These are phyloP conservation scores for Monosporozyma unispora DNA, from an alignment of 805 yeast genomes.

Conservation along the genomic window DNA sequence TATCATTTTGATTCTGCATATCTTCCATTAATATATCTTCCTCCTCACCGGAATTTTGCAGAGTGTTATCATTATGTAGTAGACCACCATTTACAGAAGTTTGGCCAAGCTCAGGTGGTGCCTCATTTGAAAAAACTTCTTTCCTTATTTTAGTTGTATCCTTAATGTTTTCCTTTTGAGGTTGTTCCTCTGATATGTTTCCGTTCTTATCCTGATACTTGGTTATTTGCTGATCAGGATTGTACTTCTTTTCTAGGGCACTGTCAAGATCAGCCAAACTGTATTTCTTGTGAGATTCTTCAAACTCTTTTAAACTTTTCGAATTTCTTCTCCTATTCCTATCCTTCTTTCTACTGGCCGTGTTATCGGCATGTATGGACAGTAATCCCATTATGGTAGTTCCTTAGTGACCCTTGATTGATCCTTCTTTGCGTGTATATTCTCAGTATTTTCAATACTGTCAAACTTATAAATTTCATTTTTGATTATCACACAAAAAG, in stretches of 20 bases:
- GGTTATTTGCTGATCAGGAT: not conserved
- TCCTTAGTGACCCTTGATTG: not conserved
- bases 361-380: not conserved
- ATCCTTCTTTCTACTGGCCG: not conserved
- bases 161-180: not conserved
- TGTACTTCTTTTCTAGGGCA: not conserved
- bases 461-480: not conserved
- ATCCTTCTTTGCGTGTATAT: not conserved
- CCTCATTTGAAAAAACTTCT: not conserved
- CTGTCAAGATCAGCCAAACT: constrained; percentile 3
- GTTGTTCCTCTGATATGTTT: not conserved
- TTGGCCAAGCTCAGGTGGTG: not conserved
- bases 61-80: not conserved
- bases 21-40: constrained; percentile 44
- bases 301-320: not conserved
- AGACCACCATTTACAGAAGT: not conserved
- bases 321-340: not conserved
- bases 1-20: constrained; percentile 39
- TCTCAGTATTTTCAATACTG: not conserved
- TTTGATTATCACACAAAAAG: not conserved
- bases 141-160: not conserved
- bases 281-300: constrained; percentile 1
- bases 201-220: not conserved
- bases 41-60: constrained; percentile 9
- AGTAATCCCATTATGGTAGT: not conserved